A percentile compares a stretch with the other conserved stretches of the same genome.
Conservation (phyloP, 495 filamentous ascomycete genomes). For the Achaetomiella virescens region DNA sequence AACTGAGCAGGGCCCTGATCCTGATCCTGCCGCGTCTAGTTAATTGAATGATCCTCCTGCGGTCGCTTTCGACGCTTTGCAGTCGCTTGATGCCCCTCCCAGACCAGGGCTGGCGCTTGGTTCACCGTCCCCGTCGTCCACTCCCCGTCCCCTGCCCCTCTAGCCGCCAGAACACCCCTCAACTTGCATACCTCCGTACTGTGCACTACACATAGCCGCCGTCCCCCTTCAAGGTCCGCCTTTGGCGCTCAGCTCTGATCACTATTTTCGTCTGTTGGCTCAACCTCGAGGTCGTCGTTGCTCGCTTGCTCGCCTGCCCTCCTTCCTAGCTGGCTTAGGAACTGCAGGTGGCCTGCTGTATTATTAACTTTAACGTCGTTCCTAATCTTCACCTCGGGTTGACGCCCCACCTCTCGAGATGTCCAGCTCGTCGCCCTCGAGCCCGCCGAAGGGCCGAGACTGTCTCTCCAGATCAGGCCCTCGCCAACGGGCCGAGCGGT, state of each 20-base stretch:
- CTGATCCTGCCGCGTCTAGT: background rate
- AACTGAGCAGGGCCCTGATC: background rate
- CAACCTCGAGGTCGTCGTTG: background rate
- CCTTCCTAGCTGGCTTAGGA: slow-evolving; percentile 19
- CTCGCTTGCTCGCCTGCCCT: slow-evolving; percentile 5
- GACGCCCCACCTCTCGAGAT: slow-evolving; percentile 10
- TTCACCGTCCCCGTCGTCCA: background rate
- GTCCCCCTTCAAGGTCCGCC: slow-evolving; percentile 13
- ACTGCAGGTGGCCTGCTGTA: slow-evolving; percentile 10
- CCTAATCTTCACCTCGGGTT: background rate
- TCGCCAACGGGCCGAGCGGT: slow-evolving; percentile 25
- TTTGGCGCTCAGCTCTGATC: slow-evolving; percentile 18
- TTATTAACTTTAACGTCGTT: background rate
- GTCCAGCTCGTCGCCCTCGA: slow-evolving; percentile 34
- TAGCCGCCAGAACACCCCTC: background rate
- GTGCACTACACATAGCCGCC: slow-evolving; percentile 23
- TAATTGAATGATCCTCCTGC: too few species aligned
- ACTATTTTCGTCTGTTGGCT: background rate
- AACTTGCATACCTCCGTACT: background rate
- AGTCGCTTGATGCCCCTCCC: background rate
- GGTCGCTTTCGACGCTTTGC: too few species aligned
- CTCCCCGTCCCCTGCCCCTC: background rate
- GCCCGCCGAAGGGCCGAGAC: slow-evolving; percentile 60
- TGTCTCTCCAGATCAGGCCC: slow-evolving; percentile 68
- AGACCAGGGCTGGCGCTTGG: background rate